A percentile compares a stretch with the other conserved stretches of the same genome.
Evolutionary conservation across 164 flowering plant species (phyloP).

Genomic region (Magnolia kwangsiensis): DNA sequence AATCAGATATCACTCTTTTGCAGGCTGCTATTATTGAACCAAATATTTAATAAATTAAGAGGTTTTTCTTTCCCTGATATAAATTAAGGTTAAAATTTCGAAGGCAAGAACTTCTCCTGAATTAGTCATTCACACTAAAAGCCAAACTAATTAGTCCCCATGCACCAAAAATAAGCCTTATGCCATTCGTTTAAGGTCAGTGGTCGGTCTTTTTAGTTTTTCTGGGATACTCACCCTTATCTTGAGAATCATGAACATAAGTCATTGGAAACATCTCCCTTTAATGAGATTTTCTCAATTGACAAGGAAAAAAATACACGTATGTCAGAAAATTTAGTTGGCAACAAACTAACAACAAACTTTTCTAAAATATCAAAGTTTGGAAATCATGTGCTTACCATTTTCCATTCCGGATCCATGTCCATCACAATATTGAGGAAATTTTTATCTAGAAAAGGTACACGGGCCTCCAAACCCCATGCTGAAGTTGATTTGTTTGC

Average conservation of each 20-base stretch:
- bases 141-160: not conserved
- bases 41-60: no score
- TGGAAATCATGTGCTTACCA: constrained; percentile 38
- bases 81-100: no score
- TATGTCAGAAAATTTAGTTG: not conserved
- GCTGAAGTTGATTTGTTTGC: constrained; percentile 98
- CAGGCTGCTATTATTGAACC: no score
- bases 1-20: no score
- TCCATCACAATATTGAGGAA: constrained; percentile 79
- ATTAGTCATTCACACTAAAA: not conserved
- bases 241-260: not conserved
- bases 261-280: not conserved
- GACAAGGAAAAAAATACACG: not conserved
- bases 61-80: no score
- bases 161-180: not conserved
- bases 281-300: no score
- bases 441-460: constrained; percentile 89
- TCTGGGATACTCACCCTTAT: not conserved
- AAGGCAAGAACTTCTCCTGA: no score
- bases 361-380: no score
- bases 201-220: not conserved
- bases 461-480: constrained; percentile 99
- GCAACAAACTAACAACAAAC: not conserved
- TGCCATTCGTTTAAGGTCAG: not conserved
- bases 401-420: constrained; percentile 96